Base-by-base conservation (phyloP, 2,329 filamentous ascomycete genomes). In the Didymella pomorum region DNA sequence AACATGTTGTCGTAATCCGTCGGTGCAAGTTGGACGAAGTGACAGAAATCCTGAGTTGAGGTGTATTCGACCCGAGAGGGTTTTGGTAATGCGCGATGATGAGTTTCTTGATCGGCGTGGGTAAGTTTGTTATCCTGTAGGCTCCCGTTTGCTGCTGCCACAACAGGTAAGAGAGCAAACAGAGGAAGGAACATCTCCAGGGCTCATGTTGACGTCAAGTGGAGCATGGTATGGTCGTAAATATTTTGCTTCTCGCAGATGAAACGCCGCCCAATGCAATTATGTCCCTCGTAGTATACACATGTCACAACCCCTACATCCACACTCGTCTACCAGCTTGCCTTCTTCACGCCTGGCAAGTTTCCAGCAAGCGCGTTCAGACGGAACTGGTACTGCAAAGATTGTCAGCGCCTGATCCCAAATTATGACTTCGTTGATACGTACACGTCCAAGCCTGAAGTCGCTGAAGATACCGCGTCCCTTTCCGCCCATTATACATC, bases 281-380 rank as follows among this genome's bases (percentile, higher is more conserved):
- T 58, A 46, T 46, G 21, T 57, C 56, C 44, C 43, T 53, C 41
- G 23, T 73, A 66, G 54, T 71, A 58, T 71, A 72, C 68, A 72
- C 58, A 50, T 66, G 60, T 56, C 58, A 66, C 57, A 68, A 31
- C 45, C 50, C 45, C 33, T 16, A 43, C 26, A 28, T 53, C 28
- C 23, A 55, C 16, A 14, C 44, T 46, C 35, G 42, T 47, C 47
- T 91, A 99, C 95, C 95, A 99, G 79, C 91, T 96, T 48, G 95
- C 95, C 83, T 96, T 96, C 84, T 89, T 92, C 54, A 99, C 95
- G 70, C 95, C 95, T 0, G 95, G 94, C 52, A 99, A 76, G 61
- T 92, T 87, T 49, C 95, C 95, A 29, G 86, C 89, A 63, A 97
- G 81, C 18, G 95, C 95, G 77, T 97, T 89, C 80, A 95, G 82